Evolutionary conservation across 2,329 filamentous ascomycete genomes (phyloP).

Genomic region (Penicillium thymicola): DNA sequence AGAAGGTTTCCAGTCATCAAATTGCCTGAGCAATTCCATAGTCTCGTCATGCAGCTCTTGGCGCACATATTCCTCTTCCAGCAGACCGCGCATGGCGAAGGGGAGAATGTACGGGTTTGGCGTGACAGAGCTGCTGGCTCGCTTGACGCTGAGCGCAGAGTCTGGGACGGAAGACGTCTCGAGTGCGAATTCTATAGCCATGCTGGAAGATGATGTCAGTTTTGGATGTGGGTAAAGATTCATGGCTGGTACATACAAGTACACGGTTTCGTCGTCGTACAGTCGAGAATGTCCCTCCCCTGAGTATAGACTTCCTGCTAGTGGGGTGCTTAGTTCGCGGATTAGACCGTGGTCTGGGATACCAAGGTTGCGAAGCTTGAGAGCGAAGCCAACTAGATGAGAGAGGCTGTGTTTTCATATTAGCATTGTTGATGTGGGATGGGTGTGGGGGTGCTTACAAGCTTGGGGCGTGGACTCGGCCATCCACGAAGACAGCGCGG

Average conservation of each 20-base stretch:
- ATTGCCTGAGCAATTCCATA: constrained; percentile 73
- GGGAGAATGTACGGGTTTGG: constrained; percentile 87
- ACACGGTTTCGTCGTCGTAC: constrained; percentile 85
- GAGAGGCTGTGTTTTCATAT: constrained; percentile 56
- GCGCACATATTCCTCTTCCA: constrained; percentile 89
- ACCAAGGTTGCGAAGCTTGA: constrained; percentile 91
- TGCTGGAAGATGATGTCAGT: constrained; percentile 37
- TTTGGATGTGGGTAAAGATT: background rate
- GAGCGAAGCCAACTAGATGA: constrained; percentile 84
- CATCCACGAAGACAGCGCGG: constrained; percentile 93
- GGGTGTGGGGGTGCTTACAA: constrained; percentile 57
- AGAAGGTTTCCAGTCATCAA: constrained; percentile 87
- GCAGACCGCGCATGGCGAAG: constrained; percentile 89
- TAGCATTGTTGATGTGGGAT: background rate
- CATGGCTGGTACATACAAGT: constrained; percentile 55
- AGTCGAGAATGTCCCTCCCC: constrained; percentile 92
- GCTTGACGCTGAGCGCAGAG: constrained; percentile 51
- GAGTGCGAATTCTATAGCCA: constrained; percentile 69
- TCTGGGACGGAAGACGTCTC: constrained; percentile 61
- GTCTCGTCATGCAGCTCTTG: constrained; percentile 75
- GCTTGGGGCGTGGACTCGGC: constrained; percentile 84
- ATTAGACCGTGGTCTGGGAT: constrained; percentile 91
- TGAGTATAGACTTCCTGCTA: constrained; percentile 86
- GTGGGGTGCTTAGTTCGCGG: constrained; percentile 78
- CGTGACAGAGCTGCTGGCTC: constrained; percentile 41